Evolutionary conservation across 202 grass and related monocot species (phyloP), one percentile per base, ranked within the genome.

Genomic region (Elaeis oleifera): DNA sequence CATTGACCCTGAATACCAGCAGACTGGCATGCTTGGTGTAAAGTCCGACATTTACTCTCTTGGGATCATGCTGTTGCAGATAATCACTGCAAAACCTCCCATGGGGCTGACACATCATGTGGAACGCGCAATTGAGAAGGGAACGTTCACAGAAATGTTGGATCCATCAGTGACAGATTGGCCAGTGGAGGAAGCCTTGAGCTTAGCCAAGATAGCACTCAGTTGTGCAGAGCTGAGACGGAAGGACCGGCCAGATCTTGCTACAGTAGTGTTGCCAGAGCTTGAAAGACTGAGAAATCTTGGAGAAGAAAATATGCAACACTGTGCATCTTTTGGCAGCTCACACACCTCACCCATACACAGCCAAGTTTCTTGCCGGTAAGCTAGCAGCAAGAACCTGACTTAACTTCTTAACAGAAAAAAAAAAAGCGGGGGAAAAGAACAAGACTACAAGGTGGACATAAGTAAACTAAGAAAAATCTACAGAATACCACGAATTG

Each of bases 1-100:
- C 21, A 65, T 65, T 16, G 62, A 65, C 6, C 62, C 62, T 4
- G 62, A 65, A 23, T 65, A 65, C 6, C 62, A 65, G 62, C 62
- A 65, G 21, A 65, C 23, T 3, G 63, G 63, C 23, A 27, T 65
- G 63, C 63, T 65, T 6, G 63, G 63, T 3, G 32, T 22, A 7
- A 64, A 64, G 20, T 64, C 61, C 5, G 61, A 64, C 21, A 64
- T 64, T 23, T 64, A 64, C 48, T 64, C 61, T 9, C 44, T 64
- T 3, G 61, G 61, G 4, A 64, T 64, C 61, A 21, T 65, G 48
- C 49, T 65, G 48, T 11, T 65, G 62, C 62, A 65, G 22, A 3
- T 65, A 5, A 26, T 65, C 15, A 51, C 62, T 8, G 14, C 21
- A 21, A 65, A 17, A 14, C 16, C 62, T 11, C 62, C 62, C 15